Conservation (phyloP, 2,329 filamentous ascomycete species). For the Hypoxylon rubiginosum region DNA sequence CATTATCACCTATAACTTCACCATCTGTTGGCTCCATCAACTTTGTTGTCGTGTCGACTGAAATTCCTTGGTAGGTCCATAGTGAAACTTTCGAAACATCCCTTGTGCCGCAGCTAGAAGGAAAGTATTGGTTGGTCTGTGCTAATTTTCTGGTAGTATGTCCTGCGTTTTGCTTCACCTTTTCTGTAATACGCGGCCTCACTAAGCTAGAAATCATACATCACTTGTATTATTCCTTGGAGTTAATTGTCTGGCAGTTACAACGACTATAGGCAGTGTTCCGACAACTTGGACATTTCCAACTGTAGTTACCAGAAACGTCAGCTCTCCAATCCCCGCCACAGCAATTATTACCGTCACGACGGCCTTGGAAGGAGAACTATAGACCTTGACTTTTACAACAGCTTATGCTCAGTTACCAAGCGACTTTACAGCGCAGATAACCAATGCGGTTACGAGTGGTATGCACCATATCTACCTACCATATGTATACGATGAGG, state of each 20-base stretch:
- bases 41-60: constrained; percentile 1
- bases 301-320: neutral
- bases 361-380: neutral
- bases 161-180: neutral
- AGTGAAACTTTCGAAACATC: neutral
- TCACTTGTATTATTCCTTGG: neutral
- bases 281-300: constrained; percentile 14
- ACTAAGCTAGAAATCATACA: neutral
- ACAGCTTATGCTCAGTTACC: constrained; percentile 26
- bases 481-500: too few relatives aligned
- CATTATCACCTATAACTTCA: too few relatives aligned
- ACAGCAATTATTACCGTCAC: constrained; percentile 17
- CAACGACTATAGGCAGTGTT: neutral
- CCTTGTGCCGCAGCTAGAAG: neutral
- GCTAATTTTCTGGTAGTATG: constrained; percentile 1
- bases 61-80: constrained; percentile 20
- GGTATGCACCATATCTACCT: constrained; percentile 9
- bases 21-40: neutral
- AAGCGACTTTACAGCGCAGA: neutral
- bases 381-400: constrained; percentile 9
- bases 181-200: too few relatives aligned
- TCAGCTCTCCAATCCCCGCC: constrained; percentile 12
- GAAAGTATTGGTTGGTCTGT: neutral
- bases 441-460: neutral
- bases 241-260: constrained; percentile 1